These are phyloP conservation scores for Uncinocarpus reesii DNA, from an alignment of 2,329 filamentous ascomycete species.

Conservation along the genomic window DNA sequence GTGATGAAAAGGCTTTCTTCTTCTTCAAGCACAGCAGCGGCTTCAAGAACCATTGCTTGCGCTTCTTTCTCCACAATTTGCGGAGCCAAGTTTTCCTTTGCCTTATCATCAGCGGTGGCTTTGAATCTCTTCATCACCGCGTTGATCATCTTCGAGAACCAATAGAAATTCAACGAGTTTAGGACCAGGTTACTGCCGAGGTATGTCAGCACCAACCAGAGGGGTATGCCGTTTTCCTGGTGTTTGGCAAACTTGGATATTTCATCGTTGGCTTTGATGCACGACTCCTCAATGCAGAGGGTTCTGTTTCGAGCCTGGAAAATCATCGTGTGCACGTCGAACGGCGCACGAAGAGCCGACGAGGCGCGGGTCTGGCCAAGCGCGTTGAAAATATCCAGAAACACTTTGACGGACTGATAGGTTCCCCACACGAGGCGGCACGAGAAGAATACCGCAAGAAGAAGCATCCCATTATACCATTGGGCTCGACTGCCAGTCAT, in stretches of 20 bases:
- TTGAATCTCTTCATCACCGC: conserved; percentile 54
- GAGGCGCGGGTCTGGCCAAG: conserved; percentile 37
- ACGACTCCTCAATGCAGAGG: conserved; percentile 32
- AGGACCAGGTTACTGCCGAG: conserved; percentile 50
- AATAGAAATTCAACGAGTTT: conserved; percentile 54
- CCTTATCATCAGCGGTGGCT: conserved; percentile 21
- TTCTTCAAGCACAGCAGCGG: conserved; percentile 17
- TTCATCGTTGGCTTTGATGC: conserved; percentile 35
- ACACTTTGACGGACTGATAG: conserved; percentile 49
- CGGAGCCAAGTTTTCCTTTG: conserved; percentile 19
- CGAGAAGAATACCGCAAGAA: conserved; percentile 50
- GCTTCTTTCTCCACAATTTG: conserved; percentile 23
- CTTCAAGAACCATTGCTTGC: conserved; percentile 30
- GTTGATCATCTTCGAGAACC: conserved; percentile 59
- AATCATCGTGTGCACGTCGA: conserved; percentile 27
- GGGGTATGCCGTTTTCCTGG: conserved; percentile 37
- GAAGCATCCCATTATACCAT: conserved; percentile 53
- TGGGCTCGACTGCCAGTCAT: conserved; percentile 53
- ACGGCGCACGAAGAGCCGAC: conserved; percentile 22
- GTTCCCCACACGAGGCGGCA: conserved; percentile 55
- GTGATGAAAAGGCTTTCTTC: conserved; percentile 17
- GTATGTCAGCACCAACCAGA: conserved; percentile 51
- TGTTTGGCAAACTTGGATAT: conserved; percentile 41
- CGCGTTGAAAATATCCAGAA: conserved; percentile 49
- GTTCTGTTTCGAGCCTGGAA: conserved; percentile 28